phyloP scores from a whole-genome alignment of 768 basidiomycete genomes.

The Suillus clintonianus region DNA sequence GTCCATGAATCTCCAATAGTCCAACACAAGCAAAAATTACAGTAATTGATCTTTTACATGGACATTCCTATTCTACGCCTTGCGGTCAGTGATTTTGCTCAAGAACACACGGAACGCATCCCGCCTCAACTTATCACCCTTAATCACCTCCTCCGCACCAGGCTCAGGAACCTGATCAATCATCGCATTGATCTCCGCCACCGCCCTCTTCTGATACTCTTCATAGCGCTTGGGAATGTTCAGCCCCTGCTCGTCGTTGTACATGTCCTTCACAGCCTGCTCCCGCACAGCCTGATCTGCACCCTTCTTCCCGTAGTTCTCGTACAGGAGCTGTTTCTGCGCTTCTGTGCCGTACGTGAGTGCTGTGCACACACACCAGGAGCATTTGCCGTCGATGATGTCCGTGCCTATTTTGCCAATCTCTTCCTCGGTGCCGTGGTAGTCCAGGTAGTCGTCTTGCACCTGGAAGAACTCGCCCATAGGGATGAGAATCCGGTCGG shows the following conservation, averaged over 20 bases:
- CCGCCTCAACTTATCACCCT: slow-evolving; percentile 49
- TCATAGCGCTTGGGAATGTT: slow-evolving; percentile 60
- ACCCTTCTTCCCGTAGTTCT: slow-evolving; percentile 64
- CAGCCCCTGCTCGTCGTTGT: slow-evolving; percentile 62
- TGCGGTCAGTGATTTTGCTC: slow-evolving; percentile 70
- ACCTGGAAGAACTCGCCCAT: slow-evolving; percentile 99
- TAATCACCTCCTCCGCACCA: slow-evolving; percentile 35
- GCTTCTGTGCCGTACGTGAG: slow-evolving; percentile 54
- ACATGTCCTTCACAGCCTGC: slow-evolving; percentile 69
- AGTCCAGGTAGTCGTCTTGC: slow-evolving; percentile 97
- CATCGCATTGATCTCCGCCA: slow-evolving; percentile 49
- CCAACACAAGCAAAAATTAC: background rate
- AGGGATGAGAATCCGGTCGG: slow-evolving; percentile 81
- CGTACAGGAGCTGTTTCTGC: slow-evolving; percentile 64
- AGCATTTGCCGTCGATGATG: slow-evolving; percentile 98
- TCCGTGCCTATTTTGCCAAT: slow-evolving; percentile 98
- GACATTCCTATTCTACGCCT: slow-evolving; percentile 17
- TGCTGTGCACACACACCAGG: slow-evolving; percentile 93
- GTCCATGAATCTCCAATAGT: too few relatives aligned
- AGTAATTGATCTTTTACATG: background rate
- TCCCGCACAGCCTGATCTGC: slow-evolving; percentile 41
- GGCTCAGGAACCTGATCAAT: slow-evolving; percentile 76
- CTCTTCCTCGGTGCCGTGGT: slow-evolving; percentile 82
- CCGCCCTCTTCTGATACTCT: slow-evolving; percentile 53
- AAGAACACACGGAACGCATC: slow-evolving; percentile 87